Conservation (phyloP, 1,139 yeast genomes). For the Protomyces macrosporus region DNA sequence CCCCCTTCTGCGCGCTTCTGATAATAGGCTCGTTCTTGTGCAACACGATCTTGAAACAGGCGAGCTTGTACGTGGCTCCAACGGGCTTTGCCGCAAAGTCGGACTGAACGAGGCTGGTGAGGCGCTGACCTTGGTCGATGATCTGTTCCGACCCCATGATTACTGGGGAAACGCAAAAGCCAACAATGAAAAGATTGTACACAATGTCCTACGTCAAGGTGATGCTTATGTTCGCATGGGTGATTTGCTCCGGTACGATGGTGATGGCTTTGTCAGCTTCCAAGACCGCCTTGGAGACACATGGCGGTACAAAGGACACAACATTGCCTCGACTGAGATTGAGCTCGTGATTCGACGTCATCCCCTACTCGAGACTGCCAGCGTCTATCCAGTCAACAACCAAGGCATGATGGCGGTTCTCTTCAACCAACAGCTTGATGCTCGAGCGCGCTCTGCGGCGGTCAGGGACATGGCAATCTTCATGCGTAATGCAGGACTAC, state of each 20-base stretch:
- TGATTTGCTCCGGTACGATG: constrained; percentile 67
- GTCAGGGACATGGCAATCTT: not conserved
- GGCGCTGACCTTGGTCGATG: not conserved
- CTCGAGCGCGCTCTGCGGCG: not conserved
- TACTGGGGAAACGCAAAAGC: constrained; percentile 77
- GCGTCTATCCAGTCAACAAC: not conserved
- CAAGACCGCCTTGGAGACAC: constrained; percentile 95
- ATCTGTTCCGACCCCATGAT: constrained; percentile 53
- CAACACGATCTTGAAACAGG: not conserved
- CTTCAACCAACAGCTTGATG: not conserved
- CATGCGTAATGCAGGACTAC: not conserved
- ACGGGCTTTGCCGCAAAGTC: not conserved
- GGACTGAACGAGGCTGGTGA: not conserved
- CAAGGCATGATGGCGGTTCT: not conserved
- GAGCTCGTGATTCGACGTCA: not conserved
- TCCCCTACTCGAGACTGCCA: not conserved
- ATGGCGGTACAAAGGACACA: constrained; percentile 93
- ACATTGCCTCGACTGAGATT: constrained; percentile 66
- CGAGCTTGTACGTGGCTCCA: not conserved
- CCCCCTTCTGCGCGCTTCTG: constrained; percentile 45
- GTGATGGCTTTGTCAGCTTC: constrained; percentile 67
- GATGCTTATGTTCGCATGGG: constrained; percentile 92
- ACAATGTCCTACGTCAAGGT: constrained; percentile 71
- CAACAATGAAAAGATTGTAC: constrained; percentile 64
- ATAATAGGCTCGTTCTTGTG: not conserved